Base-by-base conservation (phyloP, 345 rosid species). In the Eutrema japonicum region DNA sequence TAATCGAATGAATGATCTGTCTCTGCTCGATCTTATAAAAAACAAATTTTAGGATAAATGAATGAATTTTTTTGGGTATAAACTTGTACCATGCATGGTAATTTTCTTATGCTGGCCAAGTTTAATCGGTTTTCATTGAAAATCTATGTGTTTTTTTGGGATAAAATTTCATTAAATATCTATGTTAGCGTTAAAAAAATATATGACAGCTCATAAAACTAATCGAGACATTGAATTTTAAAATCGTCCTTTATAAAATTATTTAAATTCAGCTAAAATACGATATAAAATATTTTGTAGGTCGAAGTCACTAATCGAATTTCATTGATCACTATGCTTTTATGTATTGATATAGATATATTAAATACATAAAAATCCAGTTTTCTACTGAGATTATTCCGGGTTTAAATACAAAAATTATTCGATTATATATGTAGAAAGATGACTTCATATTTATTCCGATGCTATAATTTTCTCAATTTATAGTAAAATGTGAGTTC, bases 371-470 rank as follows among this genome's bases (percentile, higher is more conserved):
- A 64, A 35, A 8, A 3, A 35, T 11, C 3, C 59, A 66, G 43
- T 47, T 64, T 8, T 64, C 13, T 64, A 46, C 42, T 27, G 10
- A 33, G 36, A 65, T 37, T 26, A 66, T 45, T 69, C 18, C 11
- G 14, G 3, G 13, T 58, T 69, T 60, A 7, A 49, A 14, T 26
- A 2, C 13, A 10, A 58, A 42, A 2, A 6, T 1, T n/a, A 10
- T 38, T 70, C 50, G 7, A 35, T 47, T 46, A 13, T n/a, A 22
- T 40, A 13, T 27, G 7, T 40, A 22, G 11, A 26, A 40, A 13
- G 42, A 14, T 60, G 60, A 50, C 16, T 53, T 36, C 16, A 11
- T 37, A 73, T 73, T 73, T 56, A 73, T 56, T 66, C 45, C 45
- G 37, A 66, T 40, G 53, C 77, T 32, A 32, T 32, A 4, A 32